Evolutionary conservation across 306 rosid genomes (phyloP), one percentile per base, ranked within the genome.

Genomic region (Trifolium dubium): DNA sequence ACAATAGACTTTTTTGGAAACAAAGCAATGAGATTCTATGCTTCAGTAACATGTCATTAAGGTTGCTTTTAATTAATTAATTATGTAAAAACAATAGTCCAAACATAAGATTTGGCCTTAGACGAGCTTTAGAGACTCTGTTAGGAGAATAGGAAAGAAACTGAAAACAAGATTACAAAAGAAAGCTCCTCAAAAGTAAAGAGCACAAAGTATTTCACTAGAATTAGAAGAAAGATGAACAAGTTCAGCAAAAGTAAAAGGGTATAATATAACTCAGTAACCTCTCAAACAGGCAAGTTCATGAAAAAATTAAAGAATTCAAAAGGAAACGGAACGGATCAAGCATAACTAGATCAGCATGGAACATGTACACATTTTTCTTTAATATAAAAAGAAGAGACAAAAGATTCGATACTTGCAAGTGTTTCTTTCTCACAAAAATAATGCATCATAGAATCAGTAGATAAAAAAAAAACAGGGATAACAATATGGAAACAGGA

Each of bases 371-470:
- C 32, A 28, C 11, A 34, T 23, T 15, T 15, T 62, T 44, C 62
- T 43, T 47, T 35, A 3, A 0, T 43, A 31, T 56, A 10, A 73
- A 31, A 17, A 12, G 39, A 4, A 39, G 59, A 15, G 53, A 37
- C 47, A 63, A n/a, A 63, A 39, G 31, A 64, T 64, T 8, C 35
- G 3, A 63, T n/a, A 63, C 43, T 37, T 35, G 67, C 30, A 35
- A 31, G 69, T 30, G 55, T 64, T 75, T 58, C 75, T 71, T 83
- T 28, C 59, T 8, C 67, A 66, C 9, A 23, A 3, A 59, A 72
- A 58, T 69, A 34, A 23, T 10, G 15, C 29, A 47, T 43, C 14
- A 51, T 11, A 53, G 69, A 77, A 71, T 30, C 40, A 51, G 15
- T 68, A 47, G 67, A 73, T 35, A 69, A 19, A 41, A 60, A 43